Evolutionary conservation across 257 asterid species (phyloP).

Genomic region (Ajuga chamaepitys): DNA sequence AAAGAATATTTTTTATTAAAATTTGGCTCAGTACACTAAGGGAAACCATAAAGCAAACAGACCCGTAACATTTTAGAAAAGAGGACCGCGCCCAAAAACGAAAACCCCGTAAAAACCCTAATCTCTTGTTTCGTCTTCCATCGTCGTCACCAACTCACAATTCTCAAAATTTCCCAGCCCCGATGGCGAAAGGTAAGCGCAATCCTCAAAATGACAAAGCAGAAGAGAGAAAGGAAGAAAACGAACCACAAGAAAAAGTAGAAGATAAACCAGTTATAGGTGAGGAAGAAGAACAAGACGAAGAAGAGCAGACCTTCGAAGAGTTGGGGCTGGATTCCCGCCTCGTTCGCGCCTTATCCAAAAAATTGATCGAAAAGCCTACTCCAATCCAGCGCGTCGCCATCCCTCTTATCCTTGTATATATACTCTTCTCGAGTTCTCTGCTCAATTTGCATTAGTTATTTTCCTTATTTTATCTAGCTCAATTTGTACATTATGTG

Average conservation of each 20-base stretch:
- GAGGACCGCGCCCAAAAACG: too few species aligned
- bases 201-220: background rate
- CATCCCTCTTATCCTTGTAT: constrained; percentile 73
- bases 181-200: constrained; percentile 29
- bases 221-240: constrained; percentile 11
- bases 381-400: constrained; percentile 82
- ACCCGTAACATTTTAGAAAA: too few species aligned
- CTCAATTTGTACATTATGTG: background rate
- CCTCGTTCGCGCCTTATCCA: constrained; percentile 60
- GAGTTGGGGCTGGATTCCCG: constrained; percentile 85
- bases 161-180: background rate
- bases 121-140: background rate
- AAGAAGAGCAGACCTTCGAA: constrained; percentile 50
- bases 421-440: background rate
- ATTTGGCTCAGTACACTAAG: too few species aligned
- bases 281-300: constrained; percentile 25
- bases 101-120: constrained; percentile 26
- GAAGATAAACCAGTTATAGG: constrained; percentile 13
- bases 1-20: too few species aligned
- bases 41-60: too few species aligned
- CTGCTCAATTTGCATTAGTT: background rate
- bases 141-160: background rate
- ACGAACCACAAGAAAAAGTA: background rate
- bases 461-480: background rate
- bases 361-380: constrained; percentile 67